Conservation (phyloP, 1,284 basidiomycete species). For the Trichosporon ovoides region DNA sequence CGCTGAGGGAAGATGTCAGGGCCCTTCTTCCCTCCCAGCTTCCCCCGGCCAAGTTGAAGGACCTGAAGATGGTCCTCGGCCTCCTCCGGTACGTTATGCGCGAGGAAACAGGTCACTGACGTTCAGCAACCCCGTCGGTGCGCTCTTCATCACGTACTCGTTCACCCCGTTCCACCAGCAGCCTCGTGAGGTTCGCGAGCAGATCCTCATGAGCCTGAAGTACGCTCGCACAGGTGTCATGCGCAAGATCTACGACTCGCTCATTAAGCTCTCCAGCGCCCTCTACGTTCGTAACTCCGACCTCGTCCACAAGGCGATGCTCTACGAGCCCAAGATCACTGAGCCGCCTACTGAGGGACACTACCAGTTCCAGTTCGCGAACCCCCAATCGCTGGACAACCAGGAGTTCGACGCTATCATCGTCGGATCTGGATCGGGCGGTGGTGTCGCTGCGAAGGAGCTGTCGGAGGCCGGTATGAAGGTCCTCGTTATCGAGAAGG, state of each 20-base stretch:
- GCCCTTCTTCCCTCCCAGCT: conserved; percentile 10
- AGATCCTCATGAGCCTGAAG: conserved; percentile 14
- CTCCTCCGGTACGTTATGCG: conserved; percentile 19
- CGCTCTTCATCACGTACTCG: conserved; percentile 9
- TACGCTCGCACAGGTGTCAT: background rate
- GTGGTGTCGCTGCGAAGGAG: conserved; percentile 45
- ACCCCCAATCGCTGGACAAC: background rate
- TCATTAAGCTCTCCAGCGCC: conserved; percentile 12
- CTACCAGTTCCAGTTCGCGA: conserved; percentile 7
- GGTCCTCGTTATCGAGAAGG: conserved; percentile 52
- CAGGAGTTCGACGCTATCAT: conserved; percentile 25
- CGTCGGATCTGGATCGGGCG: conserved; percentile 52
- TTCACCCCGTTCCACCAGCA: conserved; percentile 17
- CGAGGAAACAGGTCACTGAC: background rate
- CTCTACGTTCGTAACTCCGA: conserved; percentile 15
- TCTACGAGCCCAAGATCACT: conserved; percentile 1
- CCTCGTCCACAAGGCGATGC: conserved; percentile 12
- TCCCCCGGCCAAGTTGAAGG: conserved; percentile 14
- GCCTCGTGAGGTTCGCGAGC: conserved; percentile 12
- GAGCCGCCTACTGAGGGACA: background rate
- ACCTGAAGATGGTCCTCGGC: conserved; percentile 23
- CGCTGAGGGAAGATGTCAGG: conserved; percentile 5
- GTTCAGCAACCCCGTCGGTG: conserved; percentile 8
- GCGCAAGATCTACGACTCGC: conserved; percentile 17
- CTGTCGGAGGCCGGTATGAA: conserved; percentile 41